Conservation (phyloP, 1,284 basidiomycete species). For the Ustilago trichophora region DNA sequence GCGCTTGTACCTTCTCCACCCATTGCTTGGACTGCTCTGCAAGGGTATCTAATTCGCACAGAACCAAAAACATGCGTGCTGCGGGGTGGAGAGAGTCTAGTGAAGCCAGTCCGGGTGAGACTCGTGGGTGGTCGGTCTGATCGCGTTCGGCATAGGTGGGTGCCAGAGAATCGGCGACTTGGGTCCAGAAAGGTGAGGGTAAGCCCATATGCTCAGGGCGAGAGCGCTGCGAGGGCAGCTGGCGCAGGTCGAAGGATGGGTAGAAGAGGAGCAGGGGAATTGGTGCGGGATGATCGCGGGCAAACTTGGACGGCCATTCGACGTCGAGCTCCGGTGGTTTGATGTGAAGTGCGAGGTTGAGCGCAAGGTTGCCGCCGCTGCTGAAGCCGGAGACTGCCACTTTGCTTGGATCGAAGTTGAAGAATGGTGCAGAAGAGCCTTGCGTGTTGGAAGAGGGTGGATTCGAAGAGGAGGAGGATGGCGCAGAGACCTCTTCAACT, state of each 20-base stretch:
- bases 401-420: conserved; percentile 34
- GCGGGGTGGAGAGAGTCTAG: conserved; percentile 44
- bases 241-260: conserved; percentile 51
- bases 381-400: conserved; percentile 56
- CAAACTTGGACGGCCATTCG: conserved; percentile 36
- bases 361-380: conserved; percentile 60
- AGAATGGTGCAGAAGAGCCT: neutral
- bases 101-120: conserved; percentile 49
- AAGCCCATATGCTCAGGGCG: conserved; percentile 39
- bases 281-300: conserved; percentile 20
- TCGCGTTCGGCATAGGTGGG: conserved; percentile 46
- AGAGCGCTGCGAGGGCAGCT: conserved; percentile 43
- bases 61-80: conserved; percentile 43
- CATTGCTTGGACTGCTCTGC: conserved; percentile 50
- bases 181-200: conserved; percentile 27
- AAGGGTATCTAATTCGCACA: conserved; percentile 48
- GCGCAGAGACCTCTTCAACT: conserved; percentile 20
- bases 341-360: conserved; percentile 49
- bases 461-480: neutral
- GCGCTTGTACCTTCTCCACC: conserved; percentile 38
- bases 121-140: conserved; percentile 39
- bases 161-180: conserved; percentile 39
- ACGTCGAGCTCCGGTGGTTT: conserved; percentile 33
- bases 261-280: conserved; percentile 54
- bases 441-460: neutral